Evolutionary conservation across 1,284 basidiomycete genomes (phyloP), one percentile per base, ranked within the genome.

Genomic region (Ceratobasidium sp.): DNA sequence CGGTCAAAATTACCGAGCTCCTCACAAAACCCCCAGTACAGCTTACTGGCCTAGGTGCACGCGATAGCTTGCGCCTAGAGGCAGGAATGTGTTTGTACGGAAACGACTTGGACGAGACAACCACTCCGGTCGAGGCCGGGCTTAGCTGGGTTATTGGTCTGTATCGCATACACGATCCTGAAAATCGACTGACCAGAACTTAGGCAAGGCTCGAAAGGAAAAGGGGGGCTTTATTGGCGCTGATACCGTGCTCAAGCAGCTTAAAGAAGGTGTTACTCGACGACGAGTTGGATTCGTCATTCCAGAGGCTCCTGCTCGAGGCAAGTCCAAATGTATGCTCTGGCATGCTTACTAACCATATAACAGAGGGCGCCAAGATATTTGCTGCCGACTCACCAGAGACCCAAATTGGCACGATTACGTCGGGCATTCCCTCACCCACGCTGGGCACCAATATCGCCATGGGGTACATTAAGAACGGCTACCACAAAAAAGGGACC

Each of bases 71-170:
- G 20, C 87, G 96, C 38, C 83, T 99, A 42, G 96, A 99, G 79
- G 96, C 96, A 0, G 96, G 96, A n/a, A 91, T 99, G 89, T 99
- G 96, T 79, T 83, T 99, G 49, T 98, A 98, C 77, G 96, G 96
- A 0, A 90, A 95, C 76, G 96, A 99, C 76, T 81, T 97, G 20
- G 90, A 97, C 77, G 94, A 98, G 79, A 84, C 82, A 47, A 92
- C 92, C 3, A 88, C 87, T 0, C 94, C 94, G 0, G 86, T 98
- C 17, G 96, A 97, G 79, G 97, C 93, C 3, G 95, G 90, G 5
- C 81, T 99, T 57, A 86, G 86, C 0, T 98, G 96, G 96, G 87
- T 97, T 29, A 93, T 99, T 56, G 91, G 94, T 91, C 72, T 73
- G 85, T 77, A 15, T 40, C 57, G 40, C 7, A 12, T 45, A 62